Conservation (phyloP, 2,329 filamentous ascomycete species). For the Aureobasidium sp. region DNA sequence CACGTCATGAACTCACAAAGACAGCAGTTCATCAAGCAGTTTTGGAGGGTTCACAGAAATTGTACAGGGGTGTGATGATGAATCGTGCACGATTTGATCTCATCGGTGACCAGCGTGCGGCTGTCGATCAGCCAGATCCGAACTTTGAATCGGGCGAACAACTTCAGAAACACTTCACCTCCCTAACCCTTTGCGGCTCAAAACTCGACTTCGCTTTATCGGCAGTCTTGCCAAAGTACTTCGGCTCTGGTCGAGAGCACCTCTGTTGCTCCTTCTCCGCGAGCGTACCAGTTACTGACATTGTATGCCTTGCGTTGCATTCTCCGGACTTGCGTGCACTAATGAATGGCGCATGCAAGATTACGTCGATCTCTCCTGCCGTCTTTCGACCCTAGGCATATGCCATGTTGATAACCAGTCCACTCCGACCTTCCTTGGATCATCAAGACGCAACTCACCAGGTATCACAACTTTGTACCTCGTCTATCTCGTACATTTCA, state of each 20-base stretch:
- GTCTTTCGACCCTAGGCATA: not conserved
- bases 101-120: constrained; percentile 9
- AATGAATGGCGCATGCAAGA: not conserved
- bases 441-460: not conserved
- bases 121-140: constrained; percentile 12
- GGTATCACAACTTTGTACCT: constrained; percentile 6
- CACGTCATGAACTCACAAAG: constrained; percentile 10
- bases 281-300: too few relatives aligned
- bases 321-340: constrained; percentile 4
- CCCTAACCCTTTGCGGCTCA: not conserved
- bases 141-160: not conserved
- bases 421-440: not conserved
- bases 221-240: not conserved
- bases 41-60: not conserved
- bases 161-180: not conserved
- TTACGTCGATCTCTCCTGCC: constrained; percentile 1
- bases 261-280: not conserved
- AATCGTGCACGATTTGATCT: constrained; percentile 9
- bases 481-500: constrained; percentile 6
- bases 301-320: not conserved
- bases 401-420: not conserved
- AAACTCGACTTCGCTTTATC: not conserved
- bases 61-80: constrained; percentile 11
- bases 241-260: not conserved
- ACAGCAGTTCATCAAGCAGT: constrained; percentile 4